phyloP scores from a whole-genome alignment of 2,329 filamentous ascomycete genomes.

The Nigrograna mackinnonii region DNA sequence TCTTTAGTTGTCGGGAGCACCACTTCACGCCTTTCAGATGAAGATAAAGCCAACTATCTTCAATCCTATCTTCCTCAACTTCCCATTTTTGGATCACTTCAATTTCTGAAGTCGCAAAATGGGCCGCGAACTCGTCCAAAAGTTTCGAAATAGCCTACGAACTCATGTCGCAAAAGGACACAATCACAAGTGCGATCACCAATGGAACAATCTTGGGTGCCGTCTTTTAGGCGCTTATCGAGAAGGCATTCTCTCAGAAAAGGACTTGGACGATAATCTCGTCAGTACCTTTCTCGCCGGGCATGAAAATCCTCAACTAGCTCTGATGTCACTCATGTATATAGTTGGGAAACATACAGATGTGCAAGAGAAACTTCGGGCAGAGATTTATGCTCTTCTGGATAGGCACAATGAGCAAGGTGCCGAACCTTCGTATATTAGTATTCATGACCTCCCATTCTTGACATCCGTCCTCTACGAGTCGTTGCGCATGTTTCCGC shows the following conservation, averaged over 20 bases:
- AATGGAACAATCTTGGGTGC: constrained; percentile 21
- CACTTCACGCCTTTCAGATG: constrained; percentile 22
- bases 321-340: constrained; percentile 27
- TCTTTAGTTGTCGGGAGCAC: constrained; percentile 20
- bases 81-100: constrained; percentile 25
- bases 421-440: constrained; percentile 19
- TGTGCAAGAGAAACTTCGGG: constrained; percentile 20
- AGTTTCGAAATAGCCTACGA: constrained; percentile 22
- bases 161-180: constrained; percentile 24
- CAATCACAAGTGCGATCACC: constrained; percentile 23
- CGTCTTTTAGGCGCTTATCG: constrained; percentile 23
- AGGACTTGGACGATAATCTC: constrained; percentile 29
- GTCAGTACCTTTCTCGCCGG: constrained; percentile 29
- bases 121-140: constrained; percentile 19
- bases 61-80: constrained; percentile 28
- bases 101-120: constrained; percentile 21
- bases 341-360: constrained; percentile 22
- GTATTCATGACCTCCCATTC: constrained; percentile 43
- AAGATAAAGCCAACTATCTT: constrained; percentile 31
- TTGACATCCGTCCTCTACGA: constrained; percentile 53
- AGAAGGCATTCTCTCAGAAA: constrained; percentile 23
- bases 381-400: constrained; percentile 20
- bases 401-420: constrained; percentile 15
- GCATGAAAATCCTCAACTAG: constrained; percentile 29
- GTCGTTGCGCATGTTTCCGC: constrained; percentile 52